Base-by-base conservation (phyloP, 179 eudicot genomes). In the Spinacia oleracea region DNA sequence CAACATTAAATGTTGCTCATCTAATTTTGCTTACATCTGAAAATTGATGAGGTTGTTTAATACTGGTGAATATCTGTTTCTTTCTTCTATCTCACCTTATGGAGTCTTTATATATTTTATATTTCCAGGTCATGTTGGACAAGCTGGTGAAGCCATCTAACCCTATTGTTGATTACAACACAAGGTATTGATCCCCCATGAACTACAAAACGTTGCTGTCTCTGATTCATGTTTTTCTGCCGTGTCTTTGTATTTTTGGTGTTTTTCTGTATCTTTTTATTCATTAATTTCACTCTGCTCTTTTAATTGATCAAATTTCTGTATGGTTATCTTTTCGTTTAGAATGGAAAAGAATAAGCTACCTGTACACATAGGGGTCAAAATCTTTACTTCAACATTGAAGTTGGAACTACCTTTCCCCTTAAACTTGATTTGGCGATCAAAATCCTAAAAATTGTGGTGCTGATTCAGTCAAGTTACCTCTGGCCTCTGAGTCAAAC, bases 81-180 rank as follows among this genome's bases (percentile, higher is more conserved):
- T 16, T 74, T 62, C 20, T 51, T 75, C 23, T 69, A 27, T 58
- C 42, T 62, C 35, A 40, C 65, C 32, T 38, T 48, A 27, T 64
- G 75, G 66, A 29, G 12, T 35, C 68, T 20, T 4, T 38, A 56
- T 25, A 48, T 9, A 27, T 16, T 46, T 42, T 15, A 4, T 73
- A 78, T 60, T 75, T 74, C 72, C 93, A 95, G 98, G 98, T 96
- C 75, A 67, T 90, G 78, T 81, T 96, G 84, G 99, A 96, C 88
- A 91, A 93, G 81, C 84, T 96, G 88, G 99, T 96, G 62, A 96
- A 96, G 84, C 99, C 99, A 72, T 79, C 89, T 60, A 93, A 96
- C 78, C 70, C 90, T 6, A 96, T 93, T 56, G 77, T 86, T 75
- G 97, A 96, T 89, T 96, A 91, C 88, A 93, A 93, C 85, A 96